Evolutionary conservation across 495 filamentous ascomycete species (phyloP), one percentile per base, ranked within the genome.

Genomic region (Tetracladium setigerum): DNA sequence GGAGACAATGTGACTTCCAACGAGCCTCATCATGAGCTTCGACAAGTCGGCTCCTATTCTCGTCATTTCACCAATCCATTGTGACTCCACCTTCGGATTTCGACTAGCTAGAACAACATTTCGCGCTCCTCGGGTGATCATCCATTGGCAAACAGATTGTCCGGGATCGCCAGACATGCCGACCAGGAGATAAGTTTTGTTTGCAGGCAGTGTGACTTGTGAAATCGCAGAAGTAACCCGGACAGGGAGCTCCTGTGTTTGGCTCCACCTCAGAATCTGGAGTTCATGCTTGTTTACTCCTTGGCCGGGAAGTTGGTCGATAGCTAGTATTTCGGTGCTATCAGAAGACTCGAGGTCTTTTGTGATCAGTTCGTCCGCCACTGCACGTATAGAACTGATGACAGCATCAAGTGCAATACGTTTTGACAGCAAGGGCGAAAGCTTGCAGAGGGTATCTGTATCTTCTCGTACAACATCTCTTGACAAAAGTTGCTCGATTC

Each of bases 141-240:
- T 76, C 54, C 79, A 76, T 3, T 68, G 59, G 52, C 76, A 80
- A 1, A 83, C 54, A 12, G 79, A 82, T 44, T 71, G 67, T 13
- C 78, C 81, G 4, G 83, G 64, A 22, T 74, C 71, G 14, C 77
- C 70, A 1, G 77, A 78, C 10, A 83, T 52, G 4, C 81, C 81
- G 15, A 78, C 59, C 0, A 84, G 59, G 30, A 74, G 59, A 50
- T 84, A 84, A 0, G 79, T 76, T 52, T 68, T 74, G 50, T 71
- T 42, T 0, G 60, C 36, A 7, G 42, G 48, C 30, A 76, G 62
- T 15, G 66, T 13, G 4, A 30, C 22, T 14, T 15, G 12, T 3
- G 34, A 18, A 27, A 55, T 49, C 11, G 55, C 33, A 15, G 41
- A 46, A 9, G 14, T 27, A 8, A 43, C 22, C 11, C 17, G 27